Evolutionary conservation across 179 eudicot species (phyloP).

Genomic region (Silene noctiflora): DNA sequence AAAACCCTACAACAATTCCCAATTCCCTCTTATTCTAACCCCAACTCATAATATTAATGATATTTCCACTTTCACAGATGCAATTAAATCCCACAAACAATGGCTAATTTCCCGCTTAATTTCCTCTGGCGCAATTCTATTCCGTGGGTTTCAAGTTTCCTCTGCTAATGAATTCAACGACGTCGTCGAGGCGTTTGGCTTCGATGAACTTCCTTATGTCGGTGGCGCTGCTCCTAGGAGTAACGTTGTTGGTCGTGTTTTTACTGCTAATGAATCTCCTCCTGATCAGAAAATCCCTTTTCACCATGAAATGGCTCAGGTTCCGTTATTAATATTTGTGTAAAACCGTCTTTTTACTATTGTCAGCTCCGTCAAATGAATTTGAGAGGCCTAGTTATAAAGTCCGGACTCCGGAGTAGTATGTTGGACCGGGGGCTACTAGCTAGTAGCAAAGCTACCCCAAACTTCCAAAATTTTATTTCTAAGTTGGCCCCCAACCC

Average conservation of each 20-base stretch:
- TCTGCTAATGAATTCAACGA: constrained; percentile 65
- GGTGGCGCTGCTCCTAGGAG: constrained; percentile 83
- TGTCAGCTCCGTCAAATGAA: no score
- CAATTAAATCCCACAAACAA: constrained; percentile 39
- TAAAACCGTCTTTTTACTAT: no score
- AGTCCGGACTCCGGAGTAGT: no score
- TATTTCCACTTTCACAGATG: not conserved
- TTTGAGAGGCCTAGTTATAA: no score
- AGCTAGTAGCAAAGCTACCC: no score
- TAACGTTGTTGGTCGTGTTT: constrained; percentile 66
- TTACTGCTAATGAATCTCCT: constrained; percentile 89
- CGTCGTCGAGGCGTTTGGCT: constrained; percentile 77
- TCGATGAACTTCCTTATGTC: constrained; percentile 61
- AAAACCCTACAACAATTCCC: constrained; percentile 27
- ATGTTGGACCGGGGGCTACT: no score
- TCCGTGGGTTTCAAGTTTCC: constrained; percentile 51
- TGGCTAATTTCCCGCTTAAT: constrained; percentile 55
- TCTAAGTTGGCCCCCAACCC: no score
- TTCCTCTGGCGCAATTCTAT: constrained; percentile 55
- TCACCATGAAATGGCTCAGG: constrained; percentile 93
- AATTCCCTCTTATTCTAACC: constrained; percentile 55
- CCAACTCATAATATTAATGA: constrained; percentile 21
- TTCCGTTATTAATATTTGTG: constrained; percentile 7
- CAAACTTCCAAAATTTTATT: no score
- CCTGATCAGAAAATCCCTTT: constrained; percentile 84